Evolutionary conservation across 2,329 filamentous ascomycete species (phyloP).

Genomic region (Botrytis galanthina): DNA sequence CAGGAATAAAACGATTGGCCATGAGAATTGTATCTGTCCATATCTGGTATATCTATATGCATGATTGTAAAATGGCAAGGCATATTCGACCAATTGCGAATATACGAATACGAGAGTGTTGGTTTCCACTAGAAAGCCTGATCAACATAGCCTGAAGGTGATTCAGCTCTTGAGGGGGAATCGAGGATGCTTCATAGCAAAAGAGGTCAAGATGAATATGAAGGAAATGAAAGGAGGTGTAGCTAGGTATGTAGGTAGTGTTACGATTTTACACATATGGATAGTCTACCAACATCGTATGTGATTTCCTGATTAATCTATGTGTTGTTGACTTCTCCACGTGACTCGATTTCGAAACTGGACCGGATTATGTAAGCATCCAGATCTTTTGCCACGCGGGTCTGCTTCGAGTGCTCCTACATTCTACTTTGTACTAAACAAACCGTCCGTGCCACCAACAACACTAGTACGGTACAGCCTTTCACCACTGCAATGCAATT

Average conservation of each 20-base stretch:
- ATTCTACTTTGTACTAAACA: no score
- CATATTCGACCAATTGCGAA: background rate
- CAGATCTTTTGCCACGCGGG: background rate
- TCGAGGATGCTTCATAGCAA: background rate
- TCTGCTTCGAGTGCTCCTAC: no score
- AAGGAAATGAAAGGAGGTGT: no score
- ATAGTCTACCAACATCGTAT: background rate
- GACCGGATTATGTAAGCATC: background rate
- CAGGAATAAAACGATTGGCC: background rate
- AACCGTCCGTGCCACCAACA: background rate
- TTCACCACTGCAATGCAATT: background rate
- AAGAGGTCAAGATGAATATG: background rate
- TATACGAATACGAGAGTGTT: slow-evolving; percentile 11
- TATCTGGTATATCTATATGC: background rate
- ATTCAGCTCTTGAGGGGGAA: background rate
- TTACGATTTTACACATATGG: background rate
- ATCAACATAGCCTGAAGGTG: background rate
- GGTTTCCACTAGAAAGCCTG: slow-evolving; percentile 5
- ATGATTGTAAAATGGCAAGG: background rate
- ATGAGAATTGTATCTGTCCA: background rate
- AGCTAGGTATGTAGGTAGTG: no score
- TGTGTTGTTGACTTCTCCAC: background rate
- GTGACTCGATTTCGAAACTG: background rate
- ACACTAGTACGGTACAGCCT: background rate
- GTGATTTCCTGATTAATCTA: no score